Conservation (phyloP, 75 land plant genomes). For the Pinus albicaulis region DNA sequence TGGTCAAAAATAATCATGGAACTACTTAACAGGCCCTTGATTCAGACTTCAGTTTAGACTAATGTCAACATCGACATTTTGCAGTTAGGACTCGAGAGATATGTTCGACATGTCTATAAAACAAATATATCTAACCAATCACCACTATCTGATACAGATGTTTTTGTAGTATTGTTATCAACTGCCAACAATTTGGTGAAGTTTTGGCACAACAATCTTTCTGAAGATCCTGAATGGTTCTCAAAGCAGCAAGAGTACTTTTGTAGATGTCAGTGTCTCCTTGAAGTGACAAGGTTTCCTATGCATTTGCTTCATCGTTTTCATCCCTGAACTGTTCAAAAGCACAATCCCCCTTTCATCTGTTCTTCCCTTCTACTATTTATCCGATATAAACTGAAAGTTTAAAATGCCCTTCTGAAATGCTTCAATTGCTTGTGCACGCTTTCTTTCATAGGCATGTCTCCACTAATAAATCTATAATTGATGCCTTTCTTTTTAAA, state of each 20-base stretch:
- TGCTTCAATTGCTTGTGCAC: conserved; percentile 47
- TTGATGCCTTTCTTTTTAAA: conserved; percentile 45
- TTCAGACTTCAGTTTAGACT: background rate
- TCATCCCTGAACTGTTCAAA: background rate
- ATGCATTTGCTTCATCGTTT: background rate
- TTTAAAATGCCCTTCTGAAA: conserved; percentile 54
- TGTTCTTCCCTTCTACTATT: too few relatives aligned
- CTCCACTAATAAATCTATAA: conserved; percentile 47
- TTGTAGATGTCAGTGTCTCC: conserved; percentile 49
- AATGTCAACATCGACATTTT: background rate
- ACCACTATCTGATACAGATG: background rate
- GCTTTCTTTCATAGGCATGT: conserved; percentile 56
- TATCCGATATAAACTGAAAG: too few relatives aligned
- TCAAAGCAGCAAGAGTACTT: conserved; percentile 71
- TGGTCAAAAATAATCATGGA: too few relatives aligned
- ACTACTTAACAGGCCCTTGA: too few relatives aligned
- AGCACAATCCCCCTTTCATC: conserved; percentile 35
- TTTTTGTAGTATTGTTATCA: background rate
- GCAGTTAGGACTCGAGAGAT: background rate
- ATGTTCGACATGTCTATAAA: background rate
- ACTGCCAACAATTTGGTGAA: background rate
- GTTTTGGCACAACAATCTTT: conserved; percentile 18
- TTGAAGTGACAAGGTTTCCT: conserved; percentile 5
- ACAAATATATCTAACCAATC: background rate
- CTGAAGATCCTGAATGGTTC: conserved; percentile 57